These are phyloP conservation scores for Setaria italica DNA, from an alignment of 202 grass and related monocot genomes.

Conservation along the genomic window DNA sequence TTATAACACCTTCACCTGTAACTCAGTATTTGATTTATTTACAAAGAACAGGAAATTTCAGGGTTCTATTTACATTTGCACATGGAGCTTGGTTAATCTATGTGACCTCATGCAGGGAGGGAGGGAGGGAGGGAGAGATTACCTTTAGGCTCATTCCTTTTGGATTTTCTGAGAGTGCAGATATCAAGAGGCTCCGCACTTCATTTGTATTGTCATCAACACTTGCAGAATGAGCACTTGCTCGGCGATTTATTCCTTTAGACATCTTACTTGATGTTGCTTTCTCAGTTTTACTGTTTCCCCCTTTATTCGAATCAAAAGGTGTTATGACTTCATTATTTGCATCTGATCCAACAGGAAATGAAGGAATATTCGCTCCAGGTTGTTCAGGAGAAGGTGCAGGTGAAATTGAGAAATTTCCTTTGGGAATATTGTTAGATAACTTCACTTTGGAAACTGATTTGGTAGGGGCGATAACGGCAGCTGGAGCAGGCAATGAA, in stretches of 20 bases:
- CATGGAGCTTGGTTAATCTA: neutral
- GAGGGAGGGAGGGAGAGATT: slow-evolving; percentile 3
- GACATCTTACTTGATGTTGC: slow-evolving; percentile 54
- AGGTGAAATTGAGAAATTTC: slow-evolving; percentile 60
- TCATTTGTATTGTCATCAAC: slow-evolving; percentile 62
- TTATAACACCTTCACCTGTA: neutral
- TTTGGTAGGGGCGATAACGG: slow-evolving; percentile 78
- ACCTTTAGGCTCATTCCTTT: slow-evolving; percentile 97
- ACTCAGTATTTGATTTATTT: neutral
- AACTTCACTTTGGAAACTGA: slow-evolving; percentile 72
- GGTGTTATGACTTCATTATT: slow-evolving; percentile 76
- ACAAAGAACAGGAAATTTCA: slow-evolving; percentile 15
- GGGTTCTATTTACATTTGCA: slow-evolving; percentile 28
- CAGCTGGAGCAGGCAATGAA: slow-evolving; percentile 62
- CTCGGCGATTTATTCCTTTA: slow-evolving; percentile 53
- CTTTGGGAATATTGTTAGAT: slow-evolving; percentile 67
- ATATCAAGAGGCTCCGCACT: slow-evolving; percentile 70
- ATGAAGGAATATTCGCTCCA: slow-evolving; percentile 60
- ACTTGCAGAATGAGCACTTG: slow-evolving; percentile 52
- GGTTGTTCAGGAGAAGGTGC: slow-evolving; percentile 76
- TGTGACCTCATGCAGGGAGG: neutral
- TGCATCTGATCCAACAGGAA: slow-evolving; percentile 59
- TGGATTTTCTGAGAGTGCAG: slow-evolving; percentile 74
- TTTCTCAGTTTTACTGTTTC: slow-evolving; percentile 66
- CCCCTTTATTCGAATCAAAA: slow-evolving; percentile 73